A percentile compares a stretch with the other conserved stretches of the same genome.
These are phyloP conservation scores for Tuctoria greenei DNA, from an alignment of 176 grass and related monocot genomes.

Conservation along the genomic window DNA sequence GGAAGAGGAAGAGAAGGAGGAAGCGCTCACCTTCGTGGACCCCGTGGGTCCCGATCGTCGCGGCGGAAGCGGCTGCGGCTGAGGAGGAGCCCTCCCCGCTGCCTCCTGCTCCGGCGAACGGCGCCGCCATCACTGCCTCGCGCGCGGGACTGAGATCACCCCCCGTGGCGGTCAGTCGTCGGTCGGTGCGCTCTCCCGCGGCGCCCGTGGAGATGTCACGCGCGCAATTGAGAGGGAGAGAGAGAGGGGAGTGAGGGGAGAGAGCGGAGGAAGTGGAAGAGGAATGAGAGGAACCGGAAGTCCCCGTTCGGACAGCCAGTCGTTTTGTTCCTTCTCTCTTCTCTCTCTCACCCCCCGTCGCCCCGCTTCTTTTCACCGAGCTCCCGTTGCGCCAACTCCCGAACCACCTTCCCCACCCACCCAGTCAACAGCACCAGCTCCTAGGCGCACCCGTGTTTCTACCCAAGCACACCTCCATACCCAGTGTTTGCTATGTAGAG, in stretches of 20 bases:
- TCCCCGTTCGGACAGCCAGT: constrained; percentile 71
- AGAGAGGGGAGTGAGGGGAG: background rate
- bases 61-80: constrained; percentile 24
- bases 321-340: constrained; percentile 45
- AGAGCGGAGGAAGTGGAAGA: constrained; percentile 34
- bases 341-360: background rate
- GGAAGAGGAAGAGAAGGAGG: no score
- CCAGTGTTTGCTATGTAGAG: background rate
- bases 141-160: constrained; percentile 45
- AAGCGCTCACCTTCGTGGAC: constrained; percentile 60
- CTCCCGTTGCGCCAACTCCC: constrained; percentile 28
- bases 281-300: constrained; percentile 67
- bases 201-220: constrained; percentile 31
- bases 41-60: constrained; percentile 43
- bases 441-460: background rate
- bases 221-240: constrained; percentile 7
- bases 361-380: constrained; percentile 20
- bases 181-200: background rate
- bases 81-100: constrained; percentile 49
- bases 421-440: constrained; percentile 1
- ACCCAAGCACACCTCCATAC: background rate
- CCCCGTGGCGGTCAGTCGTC: constrained; percentile 13
- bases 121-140: constrained; percentile 42
- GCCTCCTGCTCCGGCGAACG: constrained; percentile 38
- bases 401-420: background rate